Evolutionary conservation across 176 grass and related monocot genomes (phyloP).

Genomic region (Hordeum vulgare): DNA sequence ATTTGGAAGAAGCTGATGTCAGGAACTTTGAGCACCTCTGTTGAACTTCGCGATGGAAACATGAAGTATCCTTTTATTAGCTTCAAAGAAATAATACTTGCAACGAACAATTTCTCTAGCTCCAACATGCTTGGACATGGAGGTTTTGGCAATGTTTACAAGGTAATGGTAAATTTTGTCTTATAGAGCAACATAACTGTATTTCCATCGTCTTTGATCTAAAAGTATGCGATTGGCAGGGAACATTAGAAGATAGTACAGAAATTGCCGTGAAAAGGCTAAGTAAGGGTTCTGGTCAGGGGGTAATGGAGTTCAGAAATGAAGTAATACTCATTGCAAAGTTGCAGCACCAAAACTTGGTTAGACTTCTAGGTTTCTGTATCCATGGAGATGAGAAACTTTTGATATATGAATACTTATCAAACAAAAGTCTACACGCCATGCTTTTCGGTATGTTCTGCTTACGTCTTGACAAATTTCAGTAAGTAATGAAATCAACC

Average conservation of each 20-base stretch:
- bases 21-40: neutral
- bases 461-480: neutral
- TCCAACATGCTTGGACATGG: conserved; percentile 12
- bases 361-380: conserved; percentile 10
- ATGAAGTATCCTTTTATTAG: neutral
- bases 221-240: neutral
- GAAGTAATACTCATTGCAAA: conserved; percentile 13
- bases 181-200: neutral
- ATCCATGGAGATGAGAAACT: conserved; percentile 18
- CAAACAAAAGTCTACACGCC: conserved; percentile 19
- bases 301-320: conserved; percentile 1
- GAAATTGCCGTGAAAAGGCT: conserved; percentile 15
- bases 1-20: neutral
- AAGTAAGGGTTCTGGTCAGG: conserved; percentile 1
- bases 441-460: conserved; percentile 14
- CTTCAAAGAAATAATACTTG: neutral
- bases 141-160: conserved; percentile 20
- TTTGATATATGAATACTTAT: conserved; percentile 16
- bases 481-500: neutral
- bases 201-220: neutral
- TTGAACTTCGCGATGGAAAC: neutral
- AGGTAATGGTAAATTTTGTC: neutral
- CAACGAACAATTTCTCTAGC: conserved; percentile 12
- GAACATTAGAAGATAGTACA: neutral
- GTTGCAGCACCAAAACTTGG: conserved; percentile 10